These are phyloP conservation scores for Phyllosticta capitalensis DNA, from an alignment of 2,329 filamentous ascomycete species.

Conservation along the genomic window DNA sequence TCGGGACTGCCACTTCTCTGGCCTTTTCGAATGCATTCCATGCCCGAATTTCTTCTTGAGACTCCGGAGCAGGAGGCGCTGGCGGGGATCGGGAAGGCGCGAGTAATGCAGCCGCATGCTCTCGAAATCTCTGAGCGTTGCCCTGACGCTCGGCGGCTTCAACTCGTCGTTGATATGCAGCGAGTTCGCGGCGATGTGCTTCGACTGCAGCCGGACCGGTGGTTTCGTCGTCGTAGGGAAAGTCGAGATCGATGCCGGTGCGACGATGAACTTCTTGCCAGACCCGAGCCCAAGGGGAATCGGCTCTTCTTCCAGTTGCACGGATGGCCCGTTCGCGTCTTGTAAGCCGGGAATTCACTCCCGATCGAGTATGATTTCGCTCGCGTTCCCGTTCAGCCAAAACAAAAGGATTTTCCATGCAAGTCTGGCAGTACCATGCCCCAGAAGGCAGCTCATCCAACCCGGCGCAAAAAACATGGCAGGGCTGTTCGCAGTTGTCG, in stretches of 20 bases:
- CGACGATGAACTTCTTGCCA: conserved; percentile 86
- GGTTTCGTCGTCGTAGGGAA: conserved; percentile 68
- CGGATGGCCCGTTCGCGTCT: conserved; percentile 10
- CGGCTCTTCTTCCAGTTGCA: conserved; percentile 1
- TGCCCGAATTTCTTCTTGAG: conserved; percentile 68
- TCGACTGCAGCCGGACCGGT: conserved; percentile 1
- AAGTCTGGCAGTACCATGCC: conserved; percentile 87
- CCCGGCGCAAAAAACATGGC: conserved; percentile 86
- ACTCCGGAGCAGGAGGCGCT: conserved; percentile 53
- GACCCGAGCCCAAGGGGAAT: conserved; percentile 59
- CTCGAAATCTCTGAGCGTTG: conserved; percentile 60
- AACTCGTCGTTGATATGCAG: conserved; percentile 75
- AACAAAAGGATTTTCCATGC: conserved; percentile 37
- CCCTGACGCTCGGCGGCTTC: conserved; percentile 74
- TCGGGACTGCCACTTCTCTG: conserved; percentile 45
- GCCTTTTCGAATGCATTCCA: conserved; percentile 90
- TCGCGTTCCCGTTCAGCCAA: conserved; percentile 22
- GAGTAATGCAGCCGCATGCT: conserved; percentile 54
- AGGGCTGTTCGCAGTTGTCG: conserved; percentile 80
- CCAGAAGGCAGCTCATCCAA: conserved; percentile 66
- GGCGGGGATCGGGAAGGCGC: conserved; percentile 29
- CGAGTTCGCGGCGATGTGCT: conserved; percentile 45
- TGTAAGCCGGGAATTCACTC: conserved; percentile 23
- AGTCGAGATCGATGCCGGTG: conserved; percentile 69
- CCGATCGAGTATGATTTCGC: conserved; percentile 21